Evolutionary conservation across 139 green algal species (phyloP).

Genomic region (Chlorella ohadii): DNA sequence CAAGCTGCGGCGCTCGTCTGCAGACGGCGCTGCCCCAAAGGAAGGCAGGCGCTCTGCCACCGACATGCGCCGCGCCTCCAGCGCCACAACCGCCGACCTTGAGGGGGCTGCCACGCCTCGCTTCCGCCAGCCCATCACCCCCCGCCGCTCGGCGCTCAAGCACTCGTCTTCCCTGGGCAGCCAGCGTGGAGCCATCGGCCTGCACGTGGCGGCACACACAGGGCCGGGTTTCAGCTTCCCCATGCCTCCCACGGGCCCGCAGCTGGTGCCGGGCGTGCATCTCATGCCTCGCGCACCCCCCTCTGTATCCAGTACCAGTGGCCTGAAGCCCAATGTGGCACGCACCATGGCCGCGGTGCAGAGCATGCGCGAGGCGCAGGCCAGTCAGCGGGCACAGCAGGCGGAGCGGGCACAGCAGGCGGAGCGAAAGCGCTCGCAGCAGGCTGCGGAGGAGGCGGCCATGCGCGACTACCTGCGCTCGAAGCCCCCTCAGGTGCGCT

Average conservation of each 20-base stretch:
- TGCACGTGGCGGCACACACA: too few relatives aligned
- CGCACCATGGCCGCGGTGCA: neutral
- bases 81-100: neutral
- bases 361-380: neutral
- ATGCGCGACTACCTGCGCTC: conserved; percentile 6
- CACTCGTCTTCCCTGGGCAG: too few relatives aligned
- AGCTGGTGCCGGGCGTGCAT: neutral
- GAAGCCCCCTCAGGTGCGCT: neutral
- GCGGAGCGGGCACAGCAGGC: conserved; percentile 1
- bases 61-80: neutral
- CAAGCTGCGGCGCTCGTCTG: too few relatives aligned
- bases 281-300: conserved; percentile 10
- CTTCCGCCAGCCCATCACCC: conserved; percentile 6
- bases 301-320: neutral
- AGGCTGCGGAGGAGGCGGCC: conserved; percentile 1
- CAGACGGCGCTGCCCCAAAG: too few relatives aligned
- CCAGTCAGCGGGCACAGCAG: neutral
- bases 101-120: neutral
- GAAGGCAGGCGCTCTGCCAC: neutral
- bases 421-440: neutral
- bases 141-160: conserved; percentile 2
- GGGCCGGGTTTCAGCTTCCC: too few relatives aligned
- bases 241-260: neutral
- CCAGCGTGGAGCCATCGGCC: too few relatives aligned
- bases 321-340: neutral